phyloP scores from a whole-genome alignment of 345 rosid species.

The Melastoma malabathricum region DNA sequence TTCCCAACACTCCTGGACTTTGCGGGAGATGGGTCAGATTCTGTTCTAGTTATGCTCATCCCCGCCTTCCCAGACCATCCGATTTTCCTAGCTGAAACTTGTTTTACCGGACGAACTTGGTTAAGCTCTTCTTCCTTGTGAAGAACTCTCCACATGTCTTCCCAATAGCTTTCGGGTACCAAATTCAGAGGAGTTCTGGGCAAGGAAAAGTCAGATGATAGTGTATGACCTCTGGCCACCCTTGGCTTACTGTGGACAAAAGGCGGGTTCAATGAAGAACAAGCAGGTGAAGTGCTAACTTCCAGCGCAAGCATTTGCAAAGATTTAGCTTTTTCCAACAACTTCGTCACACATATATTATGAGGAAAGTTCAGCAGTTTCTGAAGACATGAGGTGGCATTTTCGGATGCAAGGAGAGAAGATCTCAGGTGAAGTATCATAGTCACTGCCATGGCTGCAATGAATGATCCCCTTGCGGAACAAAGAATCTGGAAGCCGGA shows the following conservation, averaged over 20 bases:
- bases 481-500: conserved; percentile 37
- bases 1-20: conserved; percentile 20
- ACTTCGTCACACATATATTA: conserved; percentile 43
- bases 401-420: conserved; percentile 81
- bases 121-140: conserved; percentile 54
- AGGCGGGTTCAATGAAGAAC: conserved; percentile 13
- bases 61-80: conserved; percentile 69
- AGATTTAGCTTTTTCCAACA: conserved; percentile 63
- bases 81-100: conserved; percentile 28
- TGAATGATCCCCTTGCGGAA: conserved; percentile 67
- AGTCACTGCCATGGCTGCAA: conserved; percentile 67
- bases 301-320: conserved; percentile 52
- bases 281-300: conserved; percentile 18
- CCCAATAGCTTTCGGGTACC: conserved; percentile 88
- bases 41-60: conserved; percentile 47
- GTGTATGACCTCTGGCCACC: conserved; percentile 31
- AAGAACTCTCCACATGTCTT: conserved; percentile 76
- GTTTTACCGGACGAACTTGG: conserved; percentile 20
- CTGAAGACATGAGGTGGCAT: conserved; percentile 83
- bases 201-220: conserved; percentile 41
- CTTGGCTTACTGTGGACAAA: conserved; percentile 27
- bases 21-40: conserved; percentile 51
- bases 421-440: conserved; percentile 80
- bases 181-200: conserved; percentile 45
- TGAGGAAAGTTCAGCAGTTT: conserved; percentile 76